Evolutionary conservation across 176 grass and related monocot species (phyloP).

Genomic region (Cenchrus americanus): DNA sequence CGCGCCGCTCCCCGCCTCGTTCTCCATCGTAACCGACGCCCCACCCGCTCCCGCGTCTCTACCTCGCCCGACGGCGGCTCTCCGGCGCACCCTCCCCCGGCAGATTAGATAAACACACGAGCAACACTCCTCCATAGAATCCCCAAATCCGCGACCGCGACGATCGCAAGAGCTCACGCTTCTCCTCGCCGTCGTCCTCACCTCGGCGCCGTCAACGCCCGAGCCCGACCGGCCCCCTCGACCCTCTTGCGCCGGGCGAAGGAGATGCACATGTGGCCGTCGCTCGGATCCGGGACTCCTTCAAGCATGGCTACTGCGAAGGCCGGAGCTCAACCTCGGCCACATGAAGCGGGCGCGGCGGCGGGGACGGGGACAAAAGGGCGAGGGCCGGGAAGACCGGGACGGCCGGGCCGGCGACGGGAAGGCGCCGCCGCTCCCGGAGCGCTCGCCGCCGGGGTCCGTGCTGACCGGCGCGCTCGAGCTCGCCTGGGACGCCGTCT

Average conservation of each 20-base stretch:
- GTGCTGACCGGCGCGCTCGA: constrained; percentile 31
- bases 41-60: no score
- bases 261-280: constrained; percentile 98
- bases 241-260: constrained; percentile 21
- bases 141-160: constrained; percentile 6
- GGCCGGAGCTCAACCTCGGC: constrained; percentile 78
- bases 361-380: constrained; percentile 14
- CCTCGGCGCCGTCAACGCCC: neutral
- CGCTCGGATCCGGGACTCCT: constrained; percentile 80
- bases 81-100: no score
- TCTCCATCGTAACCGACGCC: no score
- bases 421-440: constrained; percentile 63
- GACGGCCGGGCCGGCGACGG: neutral
- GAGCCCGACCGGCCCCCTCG: neutral
- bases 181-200: neutral
- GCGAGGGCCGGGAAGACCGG: neutral
- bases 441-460: neutral
- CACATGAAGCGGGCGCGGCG: constrained; percentile 55
- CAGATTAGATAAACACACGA: no score
- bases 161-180: constrained; percentile 24
- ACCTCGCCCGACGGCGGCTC: no score
- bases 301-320: constrained; percentile 78
- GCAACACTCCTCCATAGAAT: neutral
- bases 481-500: constrained; percentile 53
- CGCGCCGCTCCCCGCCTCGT: no score